Evolutionary conservation across 352 stramenopile species (phyloP).

Genomic region (Pythium biforme): DNA sequence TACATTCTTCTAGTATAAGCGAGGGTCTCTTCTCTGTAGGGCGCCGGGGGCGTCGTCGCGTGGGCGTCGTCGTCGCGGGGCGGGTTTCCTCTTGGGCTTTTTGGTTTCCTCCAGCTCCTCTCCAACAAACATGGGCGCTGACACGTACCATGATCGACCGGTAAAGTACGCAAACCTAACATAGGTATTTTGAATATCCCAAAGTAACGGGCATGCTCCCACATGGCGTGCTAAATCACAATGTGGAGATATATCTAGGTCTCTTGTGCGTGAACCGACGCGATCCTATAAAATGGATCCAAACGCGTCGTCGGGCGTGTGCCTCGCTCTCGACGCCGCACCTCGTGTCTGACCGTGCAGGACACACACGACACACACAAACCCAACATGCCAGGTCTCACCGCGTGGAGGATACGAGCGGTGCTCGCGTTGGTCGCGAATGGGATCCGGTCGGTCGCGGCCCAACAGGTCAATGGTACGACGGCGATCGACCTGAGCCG

Average conservation of each 20-base stretch:
- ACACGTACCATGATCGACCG: background rate
- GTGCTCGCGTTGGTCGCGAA: background rate
- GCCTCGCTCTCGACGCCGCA: background rate
- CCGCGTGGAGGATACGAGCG: conserved; percentile 2
- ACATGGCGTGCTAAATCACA: background rate
- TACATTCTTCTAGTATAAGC: conserved; percentile 25
- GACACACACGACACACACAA: background rate
- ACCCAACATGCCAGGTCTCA: no score
- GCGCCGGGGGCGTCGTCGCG: no score
- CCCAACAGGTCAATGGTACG: background rate
- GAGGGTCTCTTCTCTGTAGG: no score
- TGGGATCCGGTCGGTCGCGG: background rate
- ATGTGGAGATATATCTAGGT: background rate
- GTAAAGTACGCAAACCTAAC: conserved; percentile 6
- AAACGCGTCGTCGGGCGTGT: no score
- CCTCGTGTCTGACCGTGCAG: background rate
- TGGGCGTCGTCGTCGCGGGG: background rate
- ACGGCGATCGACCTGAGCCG: conserved; percentile 27
- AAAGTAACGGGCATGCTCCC: background rate
- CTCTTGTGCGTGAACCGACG: background rate
- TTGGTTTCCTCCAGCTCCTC: conserved; percentile 2
- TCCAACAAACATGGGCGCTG: conserved; percentile 10
- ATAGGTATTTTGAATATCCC: background rate
- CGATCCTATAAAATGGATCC: background rate
- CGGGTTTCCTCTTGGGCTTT: background rate